Percentiles rank a stretch among this genome's conserved stretches.
These are phyloP conservation scores for Monoraphidium neglectum DNA, from an alignment of 139 green algal species.

Conservation along the genomic window DNA sequence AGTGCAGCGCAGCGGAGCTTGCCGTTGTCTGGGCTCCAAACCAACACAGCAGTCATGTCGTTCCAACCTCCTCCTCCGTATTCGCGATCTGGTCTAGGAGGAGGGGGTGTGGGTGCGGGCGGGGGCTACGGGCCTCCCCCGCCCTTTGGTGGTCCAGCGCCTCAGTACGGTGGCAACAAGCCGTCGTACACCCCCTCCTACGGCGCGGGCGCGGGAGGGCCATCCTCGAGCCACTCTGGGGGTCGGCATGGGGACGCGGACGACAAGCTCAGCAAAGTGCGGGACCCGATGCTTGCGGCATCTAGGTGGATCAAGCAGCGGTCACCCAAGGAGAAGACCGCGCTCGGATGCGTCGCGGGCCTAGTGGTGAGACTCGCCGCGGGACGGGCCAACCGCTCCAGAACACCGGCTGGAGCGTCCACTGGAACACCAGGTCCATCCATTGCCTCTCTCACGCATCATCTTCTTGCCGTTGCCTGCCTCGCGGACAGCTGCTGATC, in stretches of 20 bases:
- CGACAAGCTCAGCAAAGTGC: constrained; percentile 41
- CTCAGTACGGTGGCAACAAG: no score
- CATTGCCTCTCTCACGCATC: neutral
- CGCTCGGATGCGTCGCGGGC: constrained; percentile 46
- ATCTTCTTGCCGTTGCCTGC: neutral
- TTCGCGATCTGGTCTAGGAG: no score
- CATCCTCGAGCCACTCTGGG: neutral
- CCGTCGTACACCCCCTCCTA: no score
- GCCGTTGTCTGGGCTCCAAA: no score
- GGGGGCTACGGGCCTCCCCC: no score
- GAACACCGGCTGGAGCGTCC: neutral
- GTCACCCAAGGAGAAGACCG: constrained; percentile 60
- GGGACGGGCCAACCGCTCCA: neutral
- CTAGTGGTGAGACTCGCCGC: constrained; percentile 54
- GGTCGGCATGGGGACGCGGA: neutral
- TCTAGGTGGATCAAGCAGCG: constrained; percentile 76
- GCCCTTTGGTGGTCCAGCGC: no score
- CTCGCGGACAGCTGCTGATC: constrained; percentile 40
- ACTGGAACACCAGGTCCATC: no score
- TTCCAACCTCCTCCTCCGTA: no score
- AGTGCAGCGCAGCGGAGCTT: no score
- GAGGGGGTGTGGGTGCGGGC: no score
- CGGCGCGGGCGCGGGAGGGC: no score
- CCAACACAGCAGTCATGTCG: no score
- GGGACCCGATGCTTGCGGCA: constrained; percentile 47